Percentiles rank a stretch among this genome's conserved stretches.
These are phyloP conservation scores for Albugo laibachii DNA, from an alignment of 352 stramenopile genomes.

Conservation along the genomic window DNA sequence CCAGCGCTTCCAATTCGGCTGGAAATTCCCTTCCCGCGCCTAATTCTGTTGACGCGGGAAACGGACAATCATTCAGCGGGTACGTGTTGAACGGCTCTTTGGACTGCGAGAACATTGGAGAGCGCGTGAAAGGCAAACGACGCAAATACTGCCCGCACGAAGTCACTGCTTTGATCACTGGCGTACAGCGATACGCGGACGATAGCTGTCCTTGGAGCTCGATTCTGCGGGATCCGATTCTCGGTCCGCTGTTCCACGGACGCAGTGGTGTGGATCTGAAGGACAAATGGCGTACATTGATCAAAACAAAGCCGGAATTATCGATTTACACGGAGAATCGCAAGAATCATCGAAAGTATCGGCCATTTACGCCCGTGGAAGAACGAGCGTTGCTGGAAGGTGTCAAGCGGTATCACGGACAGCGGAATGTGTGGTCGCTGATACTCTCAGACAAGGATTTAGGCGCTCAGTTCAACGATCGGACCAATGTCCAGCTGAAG, in stretches of 20 bases:
- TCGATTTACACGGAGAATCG: constrained; percentile 63
- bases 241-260: constrained; percentile 56
- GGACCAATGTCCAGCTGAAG: constrained; percentile 68
- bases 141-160: constrained; percentile 71
- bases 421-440: constrained; percentile 66
- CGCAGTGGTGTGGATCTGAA: constrained; percentile 63
- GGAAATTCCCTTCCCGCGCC: constrained; percentile 1
- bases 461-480: constrained; percentile 57
- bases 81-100: constrained; percentile 57
- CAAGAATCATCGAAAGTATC: constrained; percentile 76
- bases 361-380: constrained; percentile 55
- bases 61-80: constrained; percentile 5
- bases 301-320: constrained; percentile 59
- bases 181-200: constrained; percentile 66
- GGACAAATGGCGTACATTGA: constrained; percentile 67
- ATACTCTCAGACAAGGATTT: constrained; percentile 68
- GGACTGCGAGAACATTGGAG: constrained; percentile 61
- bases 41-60: constrained; percentile 12
- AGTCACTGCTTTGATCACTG: constrained; percentile 58
- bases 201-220: constrained; percentile 72
- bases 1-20: neutral
- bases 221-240: constrained; percentile 46
- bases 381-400: constrained; percentile 69
- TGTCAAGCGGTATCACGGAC: constrained; percentile 69
- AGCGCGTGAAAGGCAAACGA: constrained; percentile 66